Base-by-base conservation (phyloP, 2,329 filamentous ascomycete species). In the Paraconiothyrium brasiliense region DNA sequence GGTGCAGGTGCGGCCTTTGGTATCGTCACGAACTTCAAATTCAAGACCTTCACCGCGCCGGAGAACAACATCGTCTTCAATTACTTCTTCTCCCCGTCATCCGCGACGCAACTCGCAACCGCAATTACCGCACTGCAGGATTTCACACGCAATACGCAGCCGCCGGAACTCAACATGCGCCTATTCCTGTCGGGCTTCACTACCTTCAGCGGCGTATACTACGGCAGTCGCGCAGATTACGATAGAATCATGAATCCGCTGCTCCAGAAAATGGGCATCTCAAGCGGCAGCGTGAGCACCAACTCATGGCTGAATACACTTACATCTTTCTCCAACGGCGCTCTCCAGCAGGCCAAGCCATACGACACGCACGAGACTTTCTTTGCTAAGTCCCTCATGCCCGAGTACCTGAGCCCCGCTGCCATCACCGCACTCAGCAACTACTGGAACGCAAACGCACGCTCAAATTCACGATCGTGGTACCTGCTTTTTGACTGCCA, bases 1-100 rank as follows among this genome's bases (percentile, higher is more conserved):
- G 80, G 79, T 0, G 79, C 78, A 1, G 79, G 78, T 1, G 72
- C 71, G 32, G 79, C 79, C 56, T 80, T 80, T 44, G 79, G 79
- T 16, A 75, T 80, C 51, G 74, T 79, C 20, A 74, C 71, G 4
- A 76, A 71, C 20, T 79, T 75, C 64, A 72, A 68, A 30, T 73
- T 77, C 67, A 72, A 68, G 52, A 73, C 71, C 22, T 74, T 71
- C 54, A 67, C 60, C 24, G 65, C 69, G 1, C 70, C 70, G 0
- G 71, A 72, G 20, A 59, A 24, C 58, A 73, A 73, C 55, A 59
- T 74, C 20, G 63, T 71, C 48, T 74, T 74, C 64, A 54, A 66
- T 14, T 72, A 74, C 59, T 52, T 27, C 43, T 48, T 72, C 41
- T 57, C 62, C 9, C 63, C 67, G 1, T 52, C 46, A n/a, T 68